Percentiles rank a stretch among this genome's conserved stretches.
Conservation (phyloP, 176 grass and related monocot genomes). For the Ensete glaucum region DNA sequence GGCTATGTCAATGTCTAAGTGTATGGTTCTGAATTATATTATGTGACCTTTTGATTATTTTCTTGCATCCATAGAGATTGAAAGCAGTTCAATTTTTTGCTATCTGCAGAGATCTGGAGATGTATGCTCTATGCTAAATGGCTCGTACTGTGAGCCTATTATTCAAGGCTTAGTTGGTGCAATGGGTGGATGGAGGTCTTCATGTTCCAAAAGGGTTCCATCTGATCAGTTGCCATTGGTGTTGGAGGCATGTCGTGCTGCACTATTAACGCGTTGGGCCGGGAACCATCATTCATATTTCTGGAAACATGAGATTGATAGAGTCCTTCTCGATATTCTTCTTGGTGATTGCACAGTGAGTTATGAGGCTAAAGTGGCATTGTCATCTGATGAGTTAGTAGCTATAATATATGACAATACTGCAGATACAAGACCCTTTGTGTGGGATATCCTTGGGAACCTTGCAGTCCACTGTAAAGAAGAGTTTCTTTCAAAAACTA, state of each 20-base stretch:
- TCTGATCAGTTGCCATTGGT: slow-evolving; percentile 37
- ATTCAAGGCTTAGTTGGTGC: slow-evolving; percentile 50
- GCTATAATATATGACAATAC: slow-evolving; percentile 32
- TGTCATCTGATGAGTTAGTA: slow-evolving; percentile 28
- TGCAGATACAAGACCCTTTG: slow-evolving; percentile 35
- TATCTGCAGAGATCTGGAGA: slow-evolving; percentile 46
- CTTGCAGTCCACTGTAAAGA: slow-evolving; percentile 37
- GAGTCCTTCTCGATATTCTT: slow-evolving; percentile 46
- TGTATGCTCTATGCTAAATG: slow-evolving; percentile 27
- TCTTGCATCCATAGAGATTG: slow-evolving; percentile 16
- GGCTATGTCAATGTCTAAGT: slow-evolving; percentile 47
- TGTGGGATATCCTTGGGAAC: slow-evolving; percentile 81
- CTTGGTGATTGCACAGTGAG: slow-evolving; percentile 26
- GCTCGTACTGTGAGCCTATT: slow-evolving; percentile 31
- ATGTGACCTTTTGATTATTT: neutral
- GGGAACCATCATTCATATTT: slow-evolving; percentile 64
- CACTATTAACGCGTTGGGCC: slow-evolving; percentile 37
- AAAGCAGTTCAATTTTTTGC: slow-evolving; percentile 4
- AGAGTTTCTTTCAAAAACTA: slow-evolving; percentile 20
- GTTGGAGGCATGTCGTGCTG: slow-evolving; percentile 61
- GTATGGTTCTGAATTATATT: slow-evolving; percentile 33
- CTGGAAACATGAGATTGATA: slow-evolving; percentile 63
- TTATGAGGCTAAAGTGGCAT: slow-evolving; percentile 2
- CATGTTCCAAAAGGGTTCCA: slow-evolving; percentile 8
- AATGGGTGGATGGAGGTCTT: slow-evolving; percentile 34